phyloP scores from a whole-genome alignment of 257 asterid genomes.

The Solanum verrucosum region DNA sequence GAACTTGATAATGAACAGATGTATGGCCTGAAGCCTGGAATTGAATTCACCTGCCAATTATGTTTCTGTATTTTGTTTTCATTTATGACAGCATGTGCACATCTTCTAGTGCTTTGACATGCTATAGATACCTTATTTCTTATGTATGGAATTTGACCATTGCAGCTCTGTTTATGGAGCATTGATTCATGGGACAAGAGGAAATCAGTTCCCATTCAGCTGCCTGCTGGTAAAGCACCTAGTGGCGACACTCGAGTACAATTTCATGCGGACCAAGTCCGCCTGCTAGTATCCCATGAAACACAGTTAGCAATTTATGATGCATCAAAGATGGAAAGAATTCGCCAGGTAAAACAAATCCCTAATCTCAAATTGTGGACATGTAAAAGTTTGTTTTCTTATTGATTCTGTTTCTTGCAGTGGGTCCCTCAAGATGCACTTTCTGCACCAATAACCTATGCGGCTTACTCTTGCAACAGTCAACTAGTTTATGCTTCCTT shows the following conservation, averaged over 20 bases:
- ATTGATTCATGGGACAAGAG: slow-evolving; percentile 95
- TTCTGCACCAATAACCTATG: slow-evolving; percentile 85
- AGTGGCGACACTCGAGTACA: slow-evolving; percentile 89
- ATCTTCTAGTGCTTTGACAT: not conserved
- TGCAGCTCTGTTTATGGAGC: slow-evolving; percentile 91
- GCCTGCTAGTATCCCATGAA: slow-evolving; percentile 83
- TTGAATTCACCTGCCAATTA: not conserved
- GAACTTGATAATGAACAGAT: not conserved
- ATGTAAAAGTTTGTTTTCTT: not conserved
- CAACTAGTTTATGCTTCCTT: slow-evolving; percentile 81
- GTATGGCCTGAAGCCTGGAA: not conserved
- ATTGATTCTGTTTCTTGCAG: slow-evolving; percentile 26
- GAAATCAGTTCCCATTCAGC: slow-evolving; percentile 65
- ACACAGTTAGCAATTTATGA: slow-evolving; percentile 86
- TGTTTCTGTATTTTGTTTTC: not conserved
- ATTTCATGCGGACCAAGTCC: slow-evolving; percentile 75
- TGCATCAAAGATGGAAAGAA: slow-evolving; percentile 83
- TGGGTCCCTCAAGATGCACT: slow-evolving; percentile 95
- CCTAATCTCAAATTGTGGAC: not conserved
- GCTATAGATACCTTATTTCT: not conserved
- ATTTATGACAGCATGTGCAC: not conserved
- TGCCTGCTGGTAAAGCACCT: slow-evolving; percentile 87
- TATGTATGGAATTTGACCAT: not conserved
- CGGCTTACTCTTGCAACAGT: slow-evolving; percentile 91
- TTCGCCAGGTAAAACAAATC: slow-evolving; percentile 56